Base-by-base conservation (phyloP, 495 filamentous ascomycete genomes). In the Cryomyces minteri region DNA sequence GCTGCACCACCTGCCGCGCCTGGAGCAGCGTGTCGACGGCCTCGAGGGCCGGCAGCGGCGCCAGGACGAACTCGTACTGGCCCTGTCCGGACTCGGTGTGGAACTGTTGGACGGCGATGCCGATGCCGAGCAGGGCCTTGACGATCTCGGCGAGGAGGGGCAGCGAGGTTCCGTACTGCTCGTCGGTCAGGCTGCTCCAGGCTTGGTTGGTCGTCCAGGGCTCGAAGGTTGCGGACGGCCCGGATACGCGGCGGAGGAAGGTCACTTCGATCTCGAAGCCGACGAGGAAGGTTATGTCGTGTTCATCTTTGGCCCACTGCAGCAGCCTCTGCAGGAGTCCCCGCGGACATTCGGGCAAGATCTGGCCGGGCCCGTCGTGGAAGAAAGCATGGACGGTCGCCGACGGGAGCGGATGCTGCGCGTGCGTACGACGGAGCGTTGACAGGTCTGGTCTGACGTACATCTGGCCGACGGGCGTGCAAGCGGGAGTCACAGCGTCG, bases 191-290 rank as follows among this genome's bases (percentile, higher is more conserved):
- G 8, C 71, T 66, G 4, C 72, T 74, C 79, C 79, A 84, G 6
- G 71, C 76, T 55, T 92, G 78, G 9, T 66, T 69, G 6, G 57
- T 46, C 36, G 53, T 47, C n/a, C 56, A 47, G 10, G 46, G 57
- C 43, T 66, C 44, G 5, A 64, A 40, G 50, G 60, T 39, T 45
- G 50, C 32, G 4, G 36, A 28, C 25, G 48, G 32, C 4, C 49
- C 47, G 51, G 60, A 3, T 18, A 47, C 46, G 32, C 61, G 56
- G 6, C 53, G 58, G 43, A 90, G 57, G 47, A 92, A 78, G 5
- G 84, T 67, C 14, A 94, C 76, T 58, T 93, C 86, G 32, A 88
- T 76, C 59, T 93, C 87, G 52, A 88, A 88, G 4, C 86, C 86
- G 30, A 83, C 55, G 1, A 80, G 63, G 34, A 87, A 72, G 29